phyloP scores from a whole-genome alignment of 1,284 basidiomycete species.

The Rhodotorula mucilaginosa region DNA sequence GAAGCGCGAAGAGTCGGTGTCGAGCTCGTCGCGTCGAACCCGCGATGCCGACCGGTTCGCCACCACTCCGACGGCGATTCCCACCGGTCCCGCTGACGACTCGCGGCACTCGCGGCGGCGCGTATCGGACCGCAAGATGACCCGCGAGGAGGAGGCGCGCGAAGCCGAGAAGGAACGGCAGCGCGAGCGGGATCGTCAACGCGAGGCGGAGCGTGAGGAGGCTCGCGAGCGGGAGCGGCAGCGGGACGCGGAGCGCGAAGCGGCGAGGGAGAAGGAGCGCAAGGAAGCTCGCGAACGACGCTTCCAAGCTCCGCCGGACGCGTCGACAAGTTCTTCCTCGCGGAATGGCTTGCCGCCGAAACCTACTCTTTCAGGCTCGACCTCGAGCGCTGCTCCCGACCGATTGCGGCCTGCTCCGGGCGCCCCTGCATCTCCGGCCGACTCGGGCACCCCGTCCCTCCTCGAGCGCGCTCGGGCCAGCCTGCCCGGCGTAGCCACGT shows the following conservation, averaged over 20 bases:
- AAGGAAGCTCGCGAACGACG: not conserved
- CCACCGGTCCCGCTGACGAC: not conserved
- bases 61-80: not conserved
- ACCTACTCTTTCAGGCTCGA: not conserved
- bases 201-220: slow-evolving; percentile 51
- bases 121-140: slow-evolving; percentile 1
- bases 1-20: not conserved
- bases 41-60: slow-evolving; percentile 10
- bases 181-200: slow-evolving; percentile 16
- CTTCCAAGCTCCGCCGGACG: not conserved
- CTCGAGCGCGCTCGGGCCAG: not conserved
- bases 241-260: slow-evolving; percentile 50
- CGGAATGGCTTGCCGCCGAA: slow-evolving; percentile 11
- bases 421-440: not conserved
- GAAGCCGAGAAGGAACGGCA: slow-evolving; percentile 35
- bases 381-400: slow-evolving; percentile 4
- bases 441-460: not conserved
- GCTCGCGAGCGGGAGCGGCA: slow-evolving; percentile 52
- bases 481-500: not conserved
- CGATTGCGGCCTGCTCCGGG: slow-evolving; percentile 23
- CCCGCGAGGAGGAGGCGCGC: slow-evolving; percentile 11
- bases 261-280: not conserved
- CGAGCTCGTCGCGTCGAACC: slow-evolving; percentile 2
- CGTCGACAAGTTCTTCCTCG: slow-evolving; percentile 4
- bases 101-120: not conserved